These are phyloP conservation scores for Rhizopogon vulgaris DNA, from an alignment of 768 basidiomycete genomes.

Conservation along the genomic window DNA sequence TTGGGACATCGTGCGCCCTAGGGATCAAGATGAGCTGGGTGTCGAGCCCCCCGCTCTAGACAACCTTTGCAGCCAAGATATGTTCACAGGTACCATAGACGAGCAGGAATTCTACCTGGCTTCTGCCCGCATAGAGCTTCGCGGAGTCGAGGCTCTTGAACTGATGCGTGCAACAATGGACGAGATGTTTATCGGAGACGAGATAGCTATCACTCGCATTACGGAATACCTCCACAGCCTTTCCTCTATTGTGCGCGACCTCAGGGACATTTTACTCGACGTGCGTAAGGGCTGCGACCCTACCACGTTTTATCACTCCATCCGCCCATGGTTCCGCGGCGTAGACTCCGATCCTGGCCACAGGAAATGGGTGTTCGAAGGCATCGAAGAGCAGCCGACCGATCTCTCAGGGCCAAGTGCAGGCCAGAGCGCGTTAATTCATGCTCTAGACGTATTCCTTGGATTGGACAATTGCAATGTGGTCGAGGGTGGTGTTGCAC, in stretches of 20 bases:
- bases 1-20: constrained; percentile 42
- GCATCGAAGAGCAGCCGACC: constrained; percentile 43
- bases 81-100: constrained; percentile 74
- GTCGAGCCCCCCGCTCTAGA: constrained; percentile 31
- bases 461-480: constrained; percentile 49
- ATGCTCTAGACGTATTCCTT: constrained; percentile 67
- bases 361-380: constrained; percentile 55
- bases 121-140: constrained; percentile 81
- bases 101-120: constrained; percentile 87
- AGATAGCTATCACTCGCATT: constrained; percentile 55
- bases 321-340: constrained; percentile 81
- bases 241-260: constrained; percentile 55
- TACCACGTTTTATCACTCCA: constrained; percentile 58
- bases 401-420: constrained; percentile 76
- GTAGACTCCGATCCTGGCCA: constrained; percentile 44
- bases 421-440: constrained; percentile 75
- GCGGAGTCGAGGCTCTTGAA: constrained; percentile 77
- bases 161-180: constrained; percentile 84
- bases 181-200: constrained; percentile 77
- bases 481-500: constrained; percentile 2
- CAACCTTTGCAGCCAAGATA: constrained; percentile 58
- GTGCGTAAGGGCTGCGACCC: constrained; percentile 73
- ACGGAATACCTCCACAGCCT: constrained; percentile 61
- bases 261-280: constrained; percentile 52
- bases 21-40: constrained; percentile 16